Conservation (phyloP, 1,284 basidiomycete species). For the Ganoderma sp. region DNA sequence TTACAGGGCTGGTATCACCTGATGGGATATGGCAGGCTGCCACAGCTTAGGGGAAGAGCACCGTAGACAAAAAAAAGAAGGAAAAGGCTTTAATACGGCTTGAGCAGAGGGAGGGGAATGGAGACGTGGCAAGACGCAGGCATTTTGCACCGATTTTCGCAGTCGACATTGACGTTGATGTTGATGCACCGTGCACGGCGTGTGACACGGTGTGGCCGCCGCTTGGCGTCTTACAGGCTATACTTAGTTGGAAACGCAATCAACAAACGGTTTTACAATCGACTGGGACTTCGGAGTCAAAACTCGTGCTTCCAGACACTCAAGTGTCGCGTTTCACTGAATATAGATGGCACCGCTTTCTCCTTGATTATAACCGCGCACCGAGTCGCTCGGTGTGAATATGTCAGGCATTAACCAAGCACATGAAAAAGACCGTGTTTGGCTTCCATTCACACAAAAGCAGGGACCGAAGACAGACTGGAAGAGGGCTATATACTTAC, state of each 20-base stretch:
- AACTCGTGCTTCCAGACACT: no score
- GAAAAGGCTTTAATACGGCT: not conserved
- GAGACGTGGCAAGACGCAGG: not conserved
- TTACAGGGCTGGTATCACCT: not conserved
- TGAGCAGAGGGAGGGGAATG: not conserved
- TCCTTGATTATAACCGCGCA: no score
- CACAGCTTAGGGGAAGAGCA: not conserved
- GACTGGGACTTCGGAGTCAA: no score
- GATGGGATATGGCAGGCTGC: not conserved
- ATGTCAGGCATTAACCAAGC: no score
- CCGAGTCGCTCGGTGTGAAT: no score
- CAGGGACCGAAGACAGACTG: no score
- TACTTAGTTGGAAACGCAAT: not conserved
- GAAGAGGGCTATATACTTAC: no score
- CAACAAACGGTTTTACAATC: no score
- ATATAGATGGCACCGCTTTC: no score
- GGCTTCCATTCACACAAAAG: no score
- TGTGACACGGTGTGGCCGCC: not conserved
- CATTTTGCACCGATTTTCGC: not conserved
- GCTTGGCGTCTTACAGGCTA: not conserved
- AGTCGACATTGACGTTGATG: not conserved
- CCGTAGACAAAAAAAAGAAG: not conserved
- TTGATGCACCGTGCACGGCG: not conserved
- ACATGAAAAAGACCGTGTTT: no score
- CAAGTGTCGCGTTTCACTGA: no score